phyloP scores from a whole-genome alignment of 2,329 filamentous ascomycete species.

The Verticillium klebahnii region DNA sequence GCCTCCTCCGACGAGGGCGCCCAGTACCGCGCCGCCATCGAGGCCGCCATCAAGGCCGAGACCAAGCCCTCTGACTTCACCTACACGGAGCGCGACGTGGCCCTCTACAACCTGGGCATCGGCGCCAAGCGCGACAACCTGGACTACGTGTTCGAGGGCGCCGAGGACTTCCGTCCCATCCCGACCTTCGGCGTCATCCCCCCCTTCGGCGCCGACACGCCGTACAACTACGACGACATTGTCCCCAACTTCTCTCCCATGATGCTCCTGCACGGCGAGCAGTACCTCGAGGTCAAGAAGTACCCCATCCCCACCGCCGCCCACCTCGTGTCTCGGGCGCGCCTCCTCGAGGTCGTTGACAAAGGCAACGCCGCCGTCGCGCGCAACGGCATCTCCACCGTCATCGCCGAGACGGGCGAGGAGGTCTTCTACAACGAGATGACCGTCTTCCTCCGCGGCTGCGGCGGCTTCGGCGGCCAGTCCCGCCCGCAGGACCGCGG shows the following conservation, averaged over 20 bases:
- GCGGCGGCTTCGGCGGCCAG: constrained; percentile 83
- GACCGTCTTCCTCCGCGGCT: constrained; percentile 84
- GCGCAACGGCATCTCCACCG: constrained; percentile 74
- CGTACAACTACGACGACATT: constrained; percentile 76
- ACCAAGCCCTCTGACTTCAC: constrained; percentile 70
- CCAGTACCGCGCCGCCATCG: constrained; percentile 70
- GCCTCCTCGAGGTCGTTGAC: constrained; percentile 90
- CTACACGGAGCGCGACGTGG: constrained; percentile 82
- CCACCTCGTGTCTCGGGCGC: constrained; percentile 68
- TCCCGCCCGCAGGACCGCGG: constrained; percentile 75
- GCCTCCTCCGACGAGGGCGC: constrained; percentile 12
- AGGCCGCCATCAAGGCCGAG: constrained; percentile 67
- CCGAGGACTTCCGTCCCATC: constrained; percentile 87
- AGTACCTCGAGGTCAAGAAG: constrained; percentile 92
- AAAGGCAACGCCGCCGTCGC: constrained; percentile 88
- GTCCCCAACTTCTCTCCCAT: constrained; percentile 96
- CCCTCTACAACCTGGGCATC: constrained; percentile 93
- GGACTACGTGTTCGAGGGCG: constrained; percentile 82
- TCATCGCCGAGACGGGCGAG: constrained; percentile 79
- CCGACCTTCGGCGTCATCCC: constrained; percentile 97
- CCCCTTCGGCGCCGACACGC: constrained; percentile 77
- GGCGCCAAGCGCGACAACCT: constrained; percentile 89
- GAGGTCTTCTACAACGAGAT: constrained; percentile 96
- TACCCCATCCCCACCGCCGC: constrained; percentile 86
- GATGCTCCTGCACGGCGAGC: constrained; percentile 98